Evolutionary conservation across 2,329 filamentous ascomycete genomes (phyloP).

Genomic region (Helicocarpus griseus): DNA sequence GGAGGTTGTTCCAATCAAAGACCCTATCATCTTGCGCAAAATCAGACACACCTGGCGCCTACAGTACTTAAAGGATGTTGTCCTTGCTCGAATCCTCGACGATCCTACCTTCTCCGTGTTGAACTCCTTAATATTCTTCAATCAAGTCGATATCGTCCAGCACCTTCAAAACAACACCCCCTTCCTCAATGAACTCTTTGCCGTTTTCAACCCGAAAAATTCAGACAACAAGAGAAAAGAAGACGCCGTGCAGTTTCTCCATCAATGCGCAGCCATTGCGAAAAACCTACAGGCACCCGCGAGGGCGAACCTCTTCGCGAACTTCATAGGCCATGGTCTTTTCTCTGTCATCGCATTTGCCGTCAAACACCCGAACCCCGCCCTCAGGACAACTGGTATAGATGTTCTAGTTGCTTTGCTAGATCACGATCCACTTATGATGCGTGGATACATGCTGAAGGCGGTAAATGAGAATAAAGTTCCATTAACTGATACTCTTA

Average conservation of each 20-base stretch:
- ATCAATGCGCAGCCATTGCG: constrained; percentile 87
- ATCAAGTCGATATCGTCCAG: constrained; percentile 95
- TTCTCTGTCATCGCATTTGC: constrained; percentile 88
- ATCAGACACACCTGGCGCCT: constrained; percentile 94
- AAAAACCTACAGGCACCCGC: constrained; percentile 85
- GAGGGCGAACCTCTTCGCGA: constrained; percentile 73
- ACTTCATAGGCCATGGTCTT: constrained; percentile 79
- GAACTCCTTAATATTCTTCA: constrained; percentile 97
- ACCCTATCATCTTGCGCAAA: constrained; percentile 70
- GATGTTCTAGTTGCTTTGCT: constrained; percentile 91
- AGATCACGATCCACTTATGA: constrained; percentile 90
- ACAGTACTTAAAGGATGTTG: constrained; percentile 97
- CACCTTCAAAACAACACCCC: constrained; percentile 73
- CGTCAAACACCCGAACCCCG: constrained; percentile 71
- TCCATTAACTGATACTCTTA: constrained; percentile 81
- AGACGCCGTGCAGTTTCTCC: constrained; percentile 90
- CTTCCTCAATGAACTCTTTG: constrained; percentile 79
- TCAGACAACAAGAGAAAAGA: constrained; percentile 66
- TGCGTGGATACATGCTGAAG: constrained; percentile 84
- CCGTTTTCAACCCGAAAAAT: constrained; percentile 63
- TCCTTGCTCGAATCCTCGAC: constrained; percentile 88
- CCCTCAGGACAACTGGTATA: constrained; percentile 81
- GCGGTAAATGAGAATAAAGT: constrained; percentile 80
- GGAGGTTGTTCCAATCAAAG: constrained; percentile 88
- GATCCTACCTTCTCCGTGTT: constrained; percentile 96